A percentile compares a stretch with the other conserved stretches of the same genome.
Evolutionary conservation across 2,329 filamentous ascomycete species (phyloP).

Genomic region (Diaporthe velutina): DNA sequence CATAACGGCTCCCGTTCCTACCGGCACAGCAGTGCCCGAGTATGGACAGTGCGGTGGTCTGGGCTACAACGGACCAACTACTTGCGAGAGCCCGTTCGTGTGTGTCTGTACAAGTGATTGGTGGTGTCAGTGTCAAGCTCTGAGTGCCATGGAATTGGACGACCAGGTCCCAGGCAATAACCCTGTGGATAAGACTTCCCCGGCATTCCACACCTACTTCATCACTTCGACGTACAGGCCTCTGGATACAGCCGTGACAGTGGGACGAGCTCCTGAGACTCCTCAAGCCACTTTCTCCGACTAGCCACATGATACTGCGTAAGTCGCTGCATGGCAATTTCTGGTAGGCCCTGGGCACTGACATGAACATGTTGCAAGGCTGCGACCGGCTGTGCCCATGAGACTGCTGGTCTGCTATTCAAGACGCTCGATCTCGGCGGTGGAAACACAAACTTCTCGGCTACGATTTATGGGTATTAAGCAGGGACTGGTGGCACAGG

Average conservation of each 20-base stretch:
- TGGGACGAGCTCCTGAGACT: neutral
- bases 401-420: no score
- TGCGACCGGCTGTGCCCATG: neutral
- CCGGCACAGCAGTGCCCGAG: slow-evolving; percentile 45
- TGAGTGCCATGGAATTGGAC: neutral
- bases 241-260: no score
- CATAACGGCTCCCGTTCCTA: slow-evolving; percentile 14
- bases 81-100: slow-evolving; percentile 48
- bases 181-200: no score
- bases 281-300: neutral
- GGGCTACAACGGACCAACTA: slow-evolving; percentile 50
- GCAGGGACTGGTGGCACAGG: no score
- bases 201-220: neutral
- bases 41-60: slow-evolving; percentile 54
- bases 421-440: no score
- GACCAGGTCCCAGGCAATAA: neutral
- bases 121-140: slow-evolving; percentile 49
- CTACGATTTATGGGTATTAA: no score
- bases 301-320: neutral
- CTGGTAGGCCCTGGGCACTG: neutral
- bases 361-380: neutral
- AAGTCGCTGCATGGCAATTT: neutral
- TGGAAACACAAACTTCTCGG: no score
- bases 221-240: neutral
- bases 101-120: slow-evolving; percentile 47